Evolutionary conservation across 208 protist species (phyloP), one percentile per base, ranked within the genome.

Genomic region (Phytomonas sp.): DNA sequence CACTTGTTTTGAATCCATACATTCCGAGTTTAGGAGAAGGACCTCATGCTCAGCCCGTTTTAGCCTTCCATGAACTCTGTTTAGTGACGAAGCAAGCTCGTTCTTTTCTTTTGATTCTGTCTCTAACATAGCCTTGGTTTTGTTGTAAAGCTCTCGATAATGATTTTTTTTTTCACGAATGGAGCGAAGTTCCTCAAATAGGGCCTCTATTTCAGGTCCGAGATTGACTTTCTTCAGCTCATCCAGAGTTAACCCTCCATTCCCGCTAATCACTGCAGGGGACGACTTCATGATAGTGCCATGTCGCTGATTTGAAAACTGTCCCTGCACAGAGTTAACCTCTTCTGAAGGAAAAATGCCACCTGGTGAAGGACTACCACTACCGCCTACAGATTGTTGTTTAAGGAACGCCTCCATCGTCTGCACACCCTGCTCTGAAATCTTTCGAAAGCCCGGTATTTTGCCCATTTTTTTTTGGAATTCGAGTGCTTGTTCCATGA

Each of bases 21-120:
- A 92, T 71, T 96, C 88, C 0, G 85, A 92, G 29, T 84, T 96
- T 66, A 96, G 83, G 45, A 93, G 82, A 73, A 94, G 76, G 6
- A 93, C 82, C 32, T 96, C 83, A 49, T 93, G 87, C 65, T 96
- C 87, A 5, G 80, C 81, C 66, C 86, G 86, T 16, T 77, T 31
- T 52, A 96, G 76, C 69, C 83, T 85, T 8, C 60, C 32, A 5
- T 89, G 88, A 37, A 96, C 76, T 72, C 45, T 88, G 11, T 64
- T 69, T 56, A 91, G 85, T 0, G 71, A 81, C 8, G 79, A 69
- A 11, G 29, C 65, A 36, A 90, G 34, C 33, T 81, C 69, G 29
- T 8, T 29, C 31, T 80, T 60, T n/a, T 87, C 78, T 32, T 60
- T 74, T 37, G 82, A 64, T n/a, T 77, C 12, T 26, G 36, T 61